Evolutionary conservation across 2,329 filamentous ascomycete genomes (phyloP).

Genomic region (Colletotrichum aenigma): DNA sequence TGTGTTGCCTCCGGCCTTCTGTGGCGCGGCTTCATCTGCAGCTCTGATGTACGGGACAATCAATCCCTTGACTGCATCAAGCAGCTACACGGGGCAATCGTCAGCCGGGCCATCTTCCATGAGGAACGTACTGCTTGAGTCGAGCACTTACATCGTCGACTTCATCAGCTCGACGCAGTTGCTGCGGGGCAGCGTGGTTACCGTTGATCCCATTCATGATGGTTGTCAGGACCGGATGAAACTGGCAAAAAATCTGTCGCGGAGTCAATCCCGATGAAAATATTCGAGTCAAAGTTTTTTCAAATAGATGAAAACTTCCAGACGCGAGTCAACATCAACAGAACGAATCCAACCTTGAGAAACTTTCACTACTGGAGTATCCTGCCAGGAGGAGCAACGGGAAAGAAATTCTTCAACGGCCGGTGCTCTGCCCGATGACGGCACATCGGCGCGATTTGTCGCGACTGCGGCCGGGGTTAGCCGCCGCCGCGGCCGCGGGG

Average conservation of each 20-base stretch:
- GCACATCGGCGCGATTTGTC: conserved; percentile 12
- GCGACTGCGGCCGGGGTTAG: neutral
- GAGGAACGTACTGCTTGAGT: neutral
- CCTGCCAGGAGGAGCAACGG: neutral
- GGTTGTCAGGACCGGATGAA: neutral
- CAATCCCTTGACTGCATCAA: conserved; percentile 69
- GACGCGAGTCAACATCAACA: neutral
- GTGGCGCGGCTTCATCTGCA: conserved; percentile 67
- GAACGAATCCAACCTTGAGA: neutral
- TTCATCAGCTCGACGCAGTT: conserved; percentile 45
- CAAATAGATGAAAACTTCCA: neutral
- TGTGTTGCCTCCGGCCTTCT: conserved; percentile 56
- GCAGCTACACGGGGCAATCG: conserved; percentile 54
- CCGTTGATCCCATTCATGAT: conserved; percentile 18
- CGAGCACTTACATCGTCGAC: conserved; percentile 47
- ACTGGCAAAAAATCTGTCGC: neutral
- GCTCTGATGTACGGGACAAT: conserved; percentile 73
- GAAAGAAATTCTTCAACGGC: conserved; percentile 1
- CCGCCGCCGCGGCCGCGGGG: neutral
- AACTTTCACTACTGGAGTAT: neutral
- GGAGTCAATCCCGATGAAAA: neutral
- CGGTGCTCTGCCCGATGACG: conserved; percentile 1
- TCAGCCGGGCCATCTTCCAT: neutral
- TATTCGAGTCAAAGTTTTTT: neutral
- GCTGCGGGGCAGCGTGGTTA: neutral